phyloP scores from a whole-genome alignment of 306 rosid species.

The Vigna reflexopilosa region DNA sequence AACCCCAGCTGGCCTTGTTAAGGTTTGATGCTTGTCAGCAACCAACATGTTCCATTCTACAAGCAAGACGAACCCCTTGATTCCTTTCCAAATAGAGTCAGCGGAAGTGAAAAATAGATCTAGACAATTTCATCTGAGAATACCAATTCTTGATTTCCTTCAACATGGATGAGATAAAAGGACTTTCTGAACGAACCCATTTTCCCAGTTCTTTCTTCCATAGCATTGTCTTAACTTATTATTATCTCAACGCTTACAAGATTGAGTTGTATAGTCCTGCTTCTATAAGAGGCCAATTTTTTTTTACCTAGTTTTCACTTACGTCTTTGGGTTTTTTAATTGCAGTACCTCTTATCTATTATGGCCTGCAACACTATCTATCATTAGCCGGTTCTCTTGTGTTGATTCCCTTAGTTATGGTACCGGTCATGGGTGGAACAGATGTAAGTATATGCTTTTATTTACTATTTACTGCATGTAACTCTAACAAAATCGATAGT shows the following conservation, averaged over 20 bases:
- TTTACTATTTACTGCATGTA: constrained; percentile 39
- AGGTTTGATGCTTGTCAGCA: neutral
- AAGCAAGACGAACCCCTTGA: constrained; percentile 14
- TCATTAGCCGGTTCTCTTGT: constrained; percentile 93
- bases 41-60: neutral
- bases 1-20: neutral
- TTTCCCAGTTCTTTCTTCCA: constrained; percentile 2
- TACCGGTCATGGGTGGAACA: constrained; percentile 95
- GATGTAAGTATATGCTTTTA: constrained; percentile 69
- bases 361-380: constrained; percentile 88
- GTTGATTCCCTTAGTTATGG: constrained; percentile 84
- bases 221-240: neutral
- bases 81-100: constrained; percentile 7
- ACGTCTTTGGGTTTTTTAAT: constrained; percentile 40
- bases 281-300: constrained; percentile 28
- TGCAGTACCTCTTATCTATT: constrained; percentile 79
- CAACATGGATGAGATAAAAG: neutral
- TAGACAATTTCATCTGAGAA: constrained; percentile 15
- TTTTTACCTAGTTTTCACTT: constrained; percentile 26
- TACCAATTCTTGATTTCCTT: constrained; percentile 9
- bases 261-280: constrained; percentile 29
- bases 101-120: neutral
- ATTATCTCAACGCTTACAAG: constrained; percentile 17
- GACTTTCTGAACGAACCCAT: neutral
- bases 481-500: constrained; percentile 32